Evolutionary conservation across 2,329 filamentous ascomycete genomes (phyloP), one percentile per base, ranked within the genome.

Genomic region (Fusarium napiforme): DNA sequence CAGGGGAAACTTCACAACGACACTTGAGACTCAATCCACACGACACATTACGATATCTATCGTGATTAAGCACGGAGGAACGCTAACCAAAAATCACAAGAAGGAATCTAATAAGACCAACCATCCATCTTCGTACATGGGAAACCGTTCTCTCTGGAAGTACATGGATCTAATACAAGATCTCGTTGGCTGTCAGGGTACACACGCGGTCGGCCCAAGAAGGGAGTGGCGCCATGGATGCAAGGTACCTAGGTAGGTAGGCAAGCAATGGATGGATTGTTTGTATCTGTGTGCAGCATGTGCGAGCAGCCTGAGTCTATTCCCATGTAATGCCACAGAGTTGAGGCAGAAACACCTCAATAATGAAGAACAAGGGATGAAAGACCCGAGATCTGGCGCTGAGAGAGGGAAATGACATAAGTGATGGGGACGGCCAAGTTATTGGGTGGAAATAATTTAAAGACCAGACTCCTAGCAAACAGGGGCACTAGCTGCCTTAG

Each of bases 191-290:
- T 53, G 30, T 23, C 55, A 21, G 47, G 64, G n/a, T 62, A 68
- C 46, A 67, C 40, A 45, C 53, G 55, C 52, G 50, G 58, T 63
- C 46, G 37, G 21, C 55, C 52, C 58, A 52, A 59, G 59, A 37
- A 68, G 64, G 65, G 65, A 68, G 64, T 68, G 64, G 56, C 56
- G 65, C 23, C 56, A 68, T 53, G 50, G 64, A 58, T 69, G 64
- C 49, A 69, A 55, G 58, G 57, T 52, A 50, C 28, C 15, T 32
- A 32, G 28, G 28, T 32, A 34, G 36, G 36, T 37, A 37, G 30
- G 18, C 46, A 52, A 23, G 42, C 30, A 40, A 49, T 36, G 30
- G 32, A 56, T 59, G 18, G 28, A 23, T 43, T 68, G 19, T 19
- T 49, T 49, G 39, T 43, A 47, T 49, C 26, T 32, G 23, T 59